Percentiles rank a stretch among this genome's conserved stretches.
These are phyloP conservation scores for Penicillium steckii DNA, from an alignment of 495 filamentous ascomycete genomes.

Conservation along the genomic window DNA sequence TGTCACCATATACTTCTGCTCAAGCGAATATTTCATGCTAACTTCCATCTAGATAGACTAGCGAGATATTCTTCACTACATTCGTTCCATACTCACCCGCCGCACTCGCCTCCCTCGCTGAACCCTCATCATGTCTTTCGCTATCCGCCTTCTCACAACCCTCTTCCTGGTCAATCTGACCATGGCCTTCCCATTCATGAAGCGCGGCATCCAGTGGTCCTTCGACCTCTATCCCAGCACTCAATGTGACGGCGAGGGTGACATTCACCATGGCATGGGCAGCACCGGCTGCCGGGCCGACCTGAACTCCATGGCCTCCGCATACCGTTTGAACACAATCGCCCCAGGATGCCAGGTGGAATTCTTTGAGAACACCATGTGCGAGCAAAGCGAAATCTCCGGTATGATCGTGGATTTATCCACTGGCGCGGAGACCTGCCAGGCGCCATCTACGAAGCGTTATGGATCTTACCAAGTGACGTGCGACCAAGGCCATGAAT, in stretches of 20 bases:
- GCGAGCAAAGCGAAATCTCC: slow-evolving; percentile 18
- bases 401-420: slow-evolving; percentile 14
- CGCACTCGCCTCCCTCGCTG: no score
- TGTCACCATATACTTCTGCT: not conserved
- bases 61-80: not conserved
- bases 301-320: slow-evolving; percentile 21
- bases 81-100: not conserved
- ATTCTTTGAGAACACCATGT: slow-evolving; percentile 33
- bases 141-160: slow-evolving; percentile 4
- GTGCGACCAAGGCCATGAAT: slow-evolving; percentile 11
- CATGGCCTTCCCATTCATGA: slow-evolving; percentile 21
- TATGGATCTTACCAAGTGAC: slow-evolving; percentile 30
- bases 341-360: slow-evolving; percentile 22
- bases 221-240: slow-evolving; percentile 22
- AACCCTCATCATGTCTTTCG: not conserved
- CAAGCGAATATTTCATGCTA: not conserved
- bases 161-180: not conserved
- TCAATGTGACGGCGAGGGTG: slow-evolving; percentile 15
- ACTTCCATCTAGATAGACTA: not conserved
- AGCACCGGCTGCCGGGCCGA: slow-evolving; percentile 30
- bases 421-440: slow-evolving; percentile 12
- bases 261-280: slow-evolving; percentile 20
- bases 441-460: slow-evolving; percentile 7
- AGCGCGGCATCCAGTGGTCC: slow-evolving; percentile 23
- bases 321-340: slow-evolving; percentile 19